Percentiles rank a stretch among this genome's conserved stretches.
phyloP scores from a whole-genome alignment of 768 basidiomycete species.

The Boletus coccyginus region DNA sequence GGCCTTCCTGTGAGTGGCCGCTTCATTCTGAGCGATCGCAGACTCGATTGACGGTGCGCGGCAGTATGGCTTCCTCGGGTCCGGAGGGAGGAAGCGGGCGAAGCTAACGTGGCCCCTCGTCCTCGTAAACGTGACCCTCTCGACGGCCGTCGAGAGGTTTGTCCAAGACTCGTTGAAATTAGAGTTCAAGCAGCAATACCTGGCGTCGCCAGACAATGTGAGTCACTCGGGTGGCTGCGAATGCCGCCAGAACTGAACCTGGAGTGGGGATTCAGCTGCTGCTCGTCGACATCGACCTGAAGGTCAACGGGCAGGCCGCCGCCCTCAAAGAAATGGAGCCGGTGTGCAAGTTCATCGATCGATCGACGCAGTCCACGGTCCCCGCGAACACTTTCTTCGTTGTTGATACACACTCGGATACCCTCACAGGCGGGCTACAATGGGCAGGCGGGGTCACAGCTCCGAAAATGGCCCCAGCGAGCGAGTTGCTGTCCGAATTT shows the following conservation, averaged over 20 bases:
- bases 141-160: background rate
- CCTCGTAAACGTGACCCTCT: background rate
- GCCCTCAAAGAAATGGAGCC: background rate
- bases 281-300: background rate
- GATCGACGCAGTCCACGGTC: background rate
- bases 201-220: background rate
- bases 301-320: background rate
- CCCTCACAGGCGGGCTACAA: background rate
- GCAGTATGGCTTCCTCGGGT: background rate
- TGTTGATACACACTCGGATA: background rate
- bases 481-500: background rate
- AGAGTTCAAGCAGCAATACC: background rate
- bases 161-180: background rate
- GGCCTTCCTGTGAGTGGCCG: background rate
- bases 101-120: background rate
- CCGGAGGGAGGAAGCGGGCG: background rate
- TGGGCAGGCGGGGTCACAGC: background rate
- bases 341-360: background rate
- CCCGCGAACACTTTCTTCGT: background rate
- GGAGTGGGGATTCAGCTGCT: background rate
- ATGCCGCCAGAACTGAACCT: too few species aligned
- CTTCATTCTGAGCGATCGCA: background rate
- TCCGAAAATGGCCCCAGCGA: fast-evolving
- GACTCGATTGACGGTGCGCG: too few species aligned
- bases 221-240: background rate